Conservation (phyloP, 1,284 basidiomycete genomes). For the Pseudozyma hubeiensis region DNA sequence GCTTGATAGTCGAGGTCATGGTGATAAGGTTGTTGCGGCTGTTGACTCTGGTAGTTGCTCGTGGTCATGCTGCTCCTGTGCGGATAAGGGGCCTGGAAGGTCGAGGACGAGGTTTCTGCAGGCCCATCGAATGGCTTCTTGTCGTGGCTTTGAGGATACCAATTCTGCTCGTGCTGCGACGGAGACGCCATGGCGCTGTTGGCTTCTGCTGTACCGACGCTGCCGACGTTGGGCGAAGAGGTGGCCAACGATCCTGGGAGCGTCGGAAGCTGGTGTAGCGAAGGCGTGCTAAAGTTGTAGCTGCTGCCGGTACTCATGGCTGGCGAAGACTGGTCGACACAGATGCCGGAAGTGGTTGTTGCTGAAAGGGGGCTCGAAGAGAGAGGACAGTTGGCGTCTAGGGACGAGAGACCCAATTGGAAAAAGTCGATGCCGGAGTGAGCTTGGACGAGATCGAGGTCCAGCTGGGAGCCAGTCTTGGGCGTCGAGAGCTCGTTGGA, state of each 20-base stretch:
- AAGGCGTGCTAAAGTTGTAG: conserved; percentile 38
- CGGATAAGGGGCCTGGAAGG: conserved; percentile 23
- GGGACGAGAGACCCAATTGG: conserved; percentile 15
- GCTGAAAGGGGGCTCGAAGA: conserved; percentile 10
- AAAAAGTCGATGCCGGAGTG: conserved; percentile 15
- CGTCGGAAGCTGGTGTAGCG: conserved; percentile 28
- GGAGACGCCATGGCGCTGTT: conserved; percentile 27
- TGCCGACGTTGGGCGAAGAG: conserved; percentile 29
- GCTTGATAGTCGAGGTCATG: conserved; percentile 28
- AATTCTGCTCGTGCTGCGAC: conserved; percentile 22
- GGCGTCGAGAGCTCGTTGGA: conserved; percentile 15
- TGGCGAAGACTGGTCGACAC: conserved; percentile 27
- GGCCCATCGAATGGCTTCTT: conserved; percentile 18
- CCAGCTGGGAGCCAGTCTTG: conserved; percentile 26
- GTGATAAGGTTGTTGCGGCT: conserved; percentile 14
- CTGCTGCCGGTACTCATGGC: conserved; percentile 36
- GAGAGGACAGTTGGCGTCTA: conserved; percentile 1
- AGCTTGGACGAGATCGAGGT: conserved; percentile 17
- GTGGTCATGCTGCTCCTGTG: conserved; percentile 9
- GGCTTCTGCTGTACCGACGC: conserved; percentile 19
- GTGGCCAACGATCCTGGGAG: conserved; percentile 22
- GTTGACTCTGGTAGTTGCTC: conserved; percentile 10
- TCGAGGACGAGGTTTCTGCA: conserved; percentile 2
- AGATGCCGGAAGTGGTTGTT: conserved; percentile 13
- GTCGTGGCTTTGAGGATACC: conserved; percentile 25